Conservation (phyloP, 495 filamentous ascomycete genomes). For the Acidiella bohemica region DNA sequence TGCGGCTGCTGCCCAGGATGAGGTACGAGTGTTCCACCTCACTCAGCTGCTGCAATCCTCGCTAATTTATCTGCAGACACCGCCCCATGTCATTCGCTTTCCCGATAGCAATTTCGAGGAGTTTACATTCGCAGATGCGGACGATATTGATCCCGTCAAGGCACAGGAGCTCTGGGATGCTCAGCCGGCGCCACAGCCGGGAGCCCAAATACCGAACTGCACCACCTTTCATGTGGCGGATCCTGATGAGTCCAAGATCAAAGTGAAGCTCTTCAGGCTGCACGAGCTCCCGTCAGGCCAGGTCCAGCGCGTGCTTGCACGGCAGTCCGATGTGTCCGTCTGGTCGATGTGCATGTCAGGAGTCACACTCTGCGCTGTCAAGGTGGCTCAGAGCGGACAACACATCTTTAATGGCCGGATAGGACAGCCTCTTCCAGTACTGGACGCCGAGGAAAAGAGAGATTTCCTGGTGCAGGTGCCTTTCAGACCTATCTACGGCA, state of each 20-base stretch:
- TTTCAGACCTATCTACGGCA: background rate
- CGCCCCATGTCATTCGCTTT: too few species aligned
- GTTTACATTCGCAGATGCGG: background rate
- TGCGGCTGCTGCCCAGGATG: background rate
- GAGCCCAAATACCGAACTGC: background rate
- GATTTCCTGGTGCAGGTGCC: background rate
- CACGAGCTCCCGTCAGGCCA: background rate
- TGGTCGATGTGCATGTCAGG: background rate
- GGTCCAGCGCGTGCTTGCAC: constrained; percentile 1
- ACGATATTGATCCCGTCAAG: too few species aligned
- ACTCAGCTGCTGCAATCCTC: background rate
- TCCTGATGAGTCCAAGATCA: background rate
- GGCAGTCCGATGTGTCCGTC: background rate
- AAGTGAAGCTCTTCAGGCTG: constrained; percentile 4
- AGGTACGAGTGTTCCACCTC: constrained; percentile 2
- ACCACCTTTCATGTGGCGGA: background rate
- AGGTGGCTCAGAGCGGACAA: background rate
- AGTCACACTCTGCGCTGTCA: background rate
- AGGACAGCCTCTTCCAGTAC: background rate
- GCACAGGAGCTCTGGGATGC: too few species aligned
- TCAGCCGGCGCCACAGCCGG: background rate
- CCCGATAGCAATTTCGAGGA: background rate
- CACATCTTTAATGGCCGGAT: constrained; percentile 9
- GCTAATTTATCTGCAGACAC: too few species aligned
- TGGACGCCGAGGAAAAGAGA: background rate